Conservation (phyloP, 2,329 filamentous ascomycete species). For the Ustilaginoidea virens region DNA sequence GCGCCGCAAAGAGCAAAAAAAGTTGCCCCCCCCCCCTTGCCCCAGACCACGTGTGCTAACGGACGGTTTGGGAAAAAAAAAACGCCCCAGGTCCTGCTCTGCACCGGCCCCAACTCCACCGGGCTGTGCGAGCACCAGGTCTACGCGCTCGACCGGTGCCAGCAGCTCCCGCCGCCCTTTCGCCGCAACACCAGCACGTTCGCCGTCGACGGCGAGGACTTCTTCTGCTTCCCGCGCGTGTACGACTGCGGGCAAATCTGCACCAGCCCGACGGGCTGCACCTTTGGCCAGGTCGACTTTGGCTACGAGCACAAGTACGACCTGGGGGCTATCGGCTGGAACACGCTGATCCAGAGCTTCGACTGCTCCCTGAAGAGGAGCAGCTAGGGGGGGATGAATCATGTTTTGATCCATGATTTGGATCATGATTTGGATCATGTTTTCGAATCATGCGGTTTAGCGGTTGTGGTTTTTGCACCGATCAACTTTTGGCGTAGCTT, state of each 20-base stretch:
- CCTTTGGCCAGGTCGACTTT: constrained; percentile 31
- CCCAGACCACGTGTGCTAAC: no score
- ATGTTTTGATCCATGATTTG: background rate
- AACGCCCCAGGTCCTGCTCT: constrained; percentile 33
- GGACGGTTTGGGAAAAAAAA: no score
- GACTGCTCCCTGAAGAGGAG: constrained; percentile 11
- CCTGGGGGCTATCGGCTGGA: constrained; percentile 28
- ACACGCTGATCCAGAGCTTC: constrained; percentile 21
- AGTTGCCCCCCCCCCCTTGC: no score
- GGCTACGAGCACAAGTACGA: constrained; percentile 30
- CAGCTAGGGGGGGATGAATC: background rate
- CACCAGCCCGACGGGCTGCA: constrained; percentile 36
- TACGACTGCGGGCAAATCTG: constrained; percentile 27
- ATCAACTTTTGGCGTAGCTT: no score
- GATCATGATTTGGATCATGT: background rate
- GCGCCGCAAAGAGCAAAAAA: no score
- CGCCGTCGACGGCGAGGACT: constrained; percentile 31
- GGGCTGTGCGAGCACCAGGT: constrained; percentile 28
- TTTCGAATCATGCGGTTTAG: no score
- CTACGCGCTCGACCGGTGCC: constrained; percentile 28
- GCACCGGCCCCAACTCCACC: constrained; percentile 33
- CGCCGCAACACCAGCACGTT: constrained; percentile 30
- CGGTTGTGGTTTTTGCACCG: no score
- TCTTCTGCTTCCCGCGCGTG: constrained; percentile 31
- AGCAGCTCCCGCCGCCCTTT: constrained; percentile 27